Conservation (phyloP, 495 filamentous ascomycete species). For the Penicillium bialowiezense region DNA sequence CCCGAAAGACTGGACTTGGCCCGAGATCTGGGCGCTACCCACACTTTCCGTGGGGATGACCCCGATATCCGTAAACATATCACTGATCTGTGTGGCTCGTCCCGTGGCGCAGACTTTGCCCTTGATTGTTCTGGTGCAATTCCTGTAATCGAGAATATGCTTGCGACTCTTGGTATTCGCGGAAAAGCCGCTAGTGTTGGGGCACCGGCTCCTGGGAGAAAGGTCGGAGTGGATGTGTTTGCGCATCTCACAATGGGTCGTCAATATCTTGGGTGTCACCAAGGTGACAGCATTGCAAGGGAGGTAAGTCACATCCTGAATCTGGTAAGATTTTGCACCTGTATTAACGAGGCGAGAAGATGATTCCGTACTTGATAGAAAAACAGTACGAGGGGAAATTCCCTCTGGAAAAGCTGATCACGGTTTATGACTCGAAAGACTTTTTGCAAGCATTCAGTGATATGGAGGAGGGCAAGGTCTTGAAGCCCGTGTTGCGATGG, state of each 20-base stretch:
- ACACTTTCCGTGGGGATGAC: slow-evolving; percentile 13
- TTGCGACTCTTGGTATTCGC: slow-evolving; percentile 8
- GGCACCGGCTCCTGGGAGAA: slow-evolving; percentile 9
- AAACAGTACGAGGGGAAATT: slow-evolving; percentile 6
- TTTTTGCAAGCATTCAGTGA: slow-evolving; percentile 12
- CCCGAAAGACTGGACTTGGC: slow-evolving; percentile 30
- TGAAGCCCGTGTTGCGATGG: slow-evolving; percentile 8
- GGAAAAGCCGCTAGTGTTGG: slow-evolving; percentile 12
- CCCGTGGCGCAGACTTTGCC: slow-evolving; percentile 11
- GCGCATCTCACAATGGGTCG: slow-evolving; percentile 11
- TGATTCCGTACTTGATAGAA: slow-evolving; percentile 14
- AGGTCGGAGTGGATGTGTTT: slow-evolving; percentile 9
- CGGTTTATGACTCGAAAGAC: slow-evolving; percentile 6
- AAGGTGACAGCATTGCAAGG: slow-evolving; percentile 13
- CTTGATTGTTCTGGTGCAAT: slow-evolving; percentile 13
- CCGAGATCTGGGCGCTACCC: slow-evolving; percentile 34
- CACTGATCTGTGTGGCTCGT: neutral
- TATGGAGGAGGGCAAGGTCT: slow-evolving; percentile 5
- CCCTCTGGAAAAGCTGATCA: slow-evolving; percentile 14
- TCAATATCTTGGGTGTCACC: slow-evolving; percentile 14
- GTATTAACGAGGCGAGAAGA: neutral
- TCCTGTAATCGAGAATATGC: slow-evolving; percentile 10
- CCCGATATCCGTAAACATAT: neutral
- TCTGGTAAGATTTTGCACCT: neutral
- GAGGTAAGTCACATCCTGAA: slow-evolving; percentile 2